Percentiles rank a stretch among this genome's conserved stretches.
Conservation (phyloP, 306 rosid genomes). For the Boehmeria nivea region DNA sequence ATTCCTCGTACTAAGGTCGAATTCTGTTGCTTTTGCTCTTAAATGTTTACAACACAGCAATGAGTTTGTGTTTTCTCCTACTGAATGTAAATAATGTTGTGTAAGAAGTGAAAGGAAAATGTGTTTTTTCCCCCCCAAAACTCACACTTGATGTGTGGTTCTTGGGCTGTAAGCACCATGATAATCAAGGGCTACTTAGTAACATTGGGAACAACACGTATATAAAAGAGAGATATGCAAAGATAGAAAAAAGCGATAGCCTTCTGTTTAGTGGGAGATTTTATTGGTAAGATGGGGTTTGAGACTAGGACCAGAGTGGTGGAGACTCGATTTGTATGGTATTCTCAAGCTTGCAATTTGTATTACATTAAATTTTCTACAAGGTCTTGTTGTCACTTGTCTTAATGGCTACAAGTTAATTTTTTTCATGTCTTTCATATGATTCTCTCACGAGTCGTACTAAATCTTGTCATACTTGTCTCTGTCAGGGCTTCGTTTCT, state of each 20-base stretch:
- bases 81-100: background rate
- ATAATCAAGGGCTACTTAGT: background rate
- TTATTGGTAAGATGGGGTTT: too few species aligned
- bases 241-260: too few species aligned
- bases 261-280: too few species aligned
- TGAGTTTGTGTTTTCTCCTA: background rate
- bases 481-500: constrained; percentile 80
- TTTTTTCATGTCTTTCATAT: background rate
- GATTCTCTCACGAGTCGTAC: background rate
- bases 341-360: too few species aligned
- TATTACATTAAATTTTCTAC: too few species aligned
- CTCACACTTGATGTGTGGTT: background rate
- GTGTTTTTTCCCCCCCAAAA: background rate
- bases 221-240: too few species aligned
- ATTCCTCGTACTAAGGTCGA: constrained; percentile 95
- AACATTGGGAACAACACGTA: background rate
- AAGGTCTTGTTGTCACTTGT: too few species aligned
- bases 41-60: background rate
- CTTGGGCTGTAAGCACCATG: background rate
- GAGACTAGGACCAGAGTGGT: too few species aligned
- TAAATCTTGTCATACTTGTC: constrained; percentile 1
- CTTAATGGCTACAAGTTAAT: too few species aligned
- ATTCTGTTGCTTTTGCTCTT: background rate
- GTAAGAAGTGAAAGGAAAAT: background rate
- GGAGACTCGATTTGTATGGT: too few species aligned